Base-by-base conservation (phyloP, 2,329 filamentous ascomycete species). In the Ascochyta clinopodiicola region DNA sequence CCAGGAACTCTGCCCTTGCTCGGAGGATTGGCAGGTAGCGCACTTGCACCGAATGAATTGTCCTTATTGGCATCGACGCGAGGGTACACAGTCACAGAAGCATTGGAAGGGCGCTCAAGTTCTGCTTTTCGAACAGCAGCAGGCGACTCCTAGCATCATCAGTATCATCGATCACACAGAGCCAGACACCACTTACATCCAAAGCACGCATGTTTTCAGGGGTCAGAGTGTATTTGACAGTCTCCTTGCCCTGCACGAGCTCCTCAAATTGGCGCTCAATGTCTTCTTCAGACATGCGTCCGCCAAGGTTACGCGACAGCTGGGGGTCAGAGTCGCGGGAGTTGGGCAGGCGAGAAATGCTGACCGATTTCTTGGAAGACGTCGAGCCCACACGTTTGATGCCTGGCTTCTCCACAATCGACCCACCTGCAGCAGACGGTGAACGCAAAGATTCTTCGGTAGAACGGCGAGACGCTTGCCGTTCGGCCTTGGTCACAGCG, bases 171-270 rank as follows among this genome's bases (percentile, higher is more conserved):
- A 24, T 1, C 6, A 15, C 35, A 35, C 19, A 31, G 29, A 12
- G 24, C 17, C 2, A 29, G 5, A 34, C 17, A 6, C 38, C 19
- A 75, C 78, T 76, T 66, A 79, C 79, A 51, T 78, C 74, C 17
- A 72, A 59, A 49, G 78, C 79, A 37, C 79, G 76, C 64, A 81
- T 77, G 42, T 68, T 75, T 50, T 80, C 74, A 21, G 80, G 80
- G 12, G 80, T 81, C 48, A 82, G 67, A 6, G 80, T 81, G 64
- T 79, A 81, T 63, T 82, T 81, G 21, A 81, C 77, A 5, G 79
- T 81, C 25, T 81, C 80, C 39, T 77, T 73, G 17, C 77, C 72
- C 62, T 79, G 76, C 37, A 82, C 74, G 36, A 81, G 73, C 36
- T 75, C 74, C 49, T 82, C 80, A 61, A 82, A 82, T 56, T 82